Evolutionary conservation across 2,329 filamentous ascomycete genomes (phyloP), one percentile per base, ranked within the genome.

Genomic region (Aspergillus proliferans): DNA sequence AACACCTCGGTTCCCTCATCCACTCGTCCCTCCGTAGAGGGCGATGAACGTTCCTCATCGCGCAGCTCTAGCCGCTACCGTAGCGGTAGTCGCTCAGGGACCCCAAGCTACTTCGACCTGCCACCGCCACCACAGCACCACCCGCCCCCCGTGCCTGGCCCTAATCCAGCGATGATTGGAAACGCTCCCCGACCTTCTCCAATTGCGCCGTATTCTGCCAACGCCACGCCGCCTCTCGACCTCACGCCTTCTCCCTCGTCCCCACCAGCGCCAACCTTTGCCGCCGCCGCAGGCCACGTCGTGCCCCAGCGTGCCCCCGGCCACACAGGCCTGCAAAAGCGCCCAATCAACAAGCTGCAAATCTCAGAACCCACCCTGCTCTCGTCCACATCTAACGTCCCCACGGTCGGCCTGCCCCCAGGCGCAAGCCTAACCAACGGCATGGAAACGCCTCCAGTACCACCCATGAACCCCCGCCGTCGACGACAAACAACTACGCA

Each of bases 331-430:
- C 63, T 70, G 5, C 75, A 79, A 34, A 84, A 83, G 69, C 77
- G 78, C 57, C 73, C 76, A 0, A 72, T 85, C 43, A 77, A 77
- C 53, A 85, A 85, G 64, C 70, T 73, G 10, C 76, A 79, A 49
- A 85, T 85, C 45, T 83, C 80, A 2, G 82, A 85, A 57, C 82
- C 82, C 0, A 74, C 69, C 3, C 71, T 75, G 44, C 60, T 76
- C 8, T 74, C 72, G 4, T 70, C 73, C 8, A 84, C 81, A 3
- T 81, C 78, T 2, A 78, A 79, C 41, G 74, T 83, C 24, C 79
- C 82, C 42, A 77, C 78, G 0, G 71, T 83, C 33, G 78, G 77
- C 33, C 71, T 84, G 9, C 80, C 80, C 12, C 60, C 74, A n/a
- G 77, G 77, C 24, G 76, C 78, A 2, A 77, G 75, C 4, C 67